Evolutionary conservation across 208 protist genomes (phyloP), one percentile per base, ranked within the genome.

Genomic region (Polymyxa betae): DNA sequence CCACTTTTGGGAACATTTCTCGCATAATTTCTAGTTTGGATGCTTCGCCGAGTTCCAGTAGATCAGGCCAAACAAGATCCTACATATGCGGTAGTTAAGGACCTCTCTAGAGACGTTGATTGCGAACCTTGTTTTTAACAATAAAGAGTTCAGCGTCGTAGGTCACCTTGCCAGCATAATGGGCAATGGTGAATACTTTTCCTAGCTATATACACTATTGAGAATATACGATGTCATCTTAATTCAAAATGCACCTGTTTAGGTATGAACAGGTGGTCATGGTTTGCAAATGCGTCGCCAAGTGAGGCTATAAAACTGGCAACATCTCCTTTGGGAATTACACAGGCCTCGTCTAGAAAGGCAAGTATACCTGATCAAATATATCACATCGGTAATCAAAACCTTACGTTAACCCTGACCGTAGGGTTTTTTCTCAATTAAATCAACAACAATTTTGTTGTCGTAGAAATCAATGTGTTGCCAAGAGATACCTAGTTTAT

Each of bases 391-490:
- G n/a, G n/a, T n/a, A n/a, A n/a, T n/a, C n/a, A n/a, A n/a, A n/a
- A n/a, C n/a, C 54, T 66, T 29, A 16, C 54, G 54, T 66, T 16
- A 32, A 29, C 29, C 16, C 20, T 16, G 16, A 66, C 54, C 54
- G 54, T 66, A 66, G 54, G 54, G 54, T 90, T 20, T 89, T 20
- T 41, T n/a, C 24, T 60, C 29, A 46, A 91, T 90, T 5, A 66
- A 72, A 0, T 95, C 92, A n/a, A 96, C 92, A 97, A 96, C 95
- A 94, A 93, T 88, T 90, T 98, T 95, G 92, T 99, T 99, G 94
- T 99, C 96, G 82, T 98, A 97, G 94, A 97, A 99, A 46, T 97
- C 95, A 82, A 98, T 97, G 35, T 95, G 93, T 77, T 96, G 93
- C 97, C 97, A 98, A 38, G 95, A 92, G 91, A 98, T 99, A n/a